phyloP scores from a whole-genome alignment of 805 yeast species.

The Wickerhamomyces alni region DNA sequence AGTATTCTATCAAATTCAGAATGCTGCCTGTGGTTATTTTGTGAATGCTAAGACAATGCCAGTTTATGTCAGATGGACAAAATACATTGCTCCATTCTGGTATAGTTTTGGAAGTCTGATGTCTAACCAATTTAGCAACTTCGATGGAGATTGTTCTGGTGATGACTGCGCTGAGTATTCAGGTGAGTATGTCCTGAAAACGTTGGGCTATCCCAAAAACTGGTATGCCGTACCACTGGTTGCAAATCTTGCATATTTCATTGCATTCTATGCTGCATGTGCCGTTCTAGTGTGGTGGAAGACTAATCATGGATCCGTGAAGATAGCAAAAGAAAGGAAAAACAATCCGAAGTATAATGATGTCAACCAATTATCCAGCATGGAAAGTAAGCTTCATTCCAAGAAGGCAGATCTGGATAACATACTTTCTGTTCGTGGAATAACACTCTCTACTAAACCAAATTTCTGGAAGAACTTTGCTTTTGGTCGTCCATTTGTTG shows the following conservation, averaged over 20 bases:
- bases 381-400: no score
- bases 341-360: neutral
- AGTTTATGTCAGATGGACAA: slow-evolving; percentile 78
- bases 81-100: slow-evolving; percentile 68
- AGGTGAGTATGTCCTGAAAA: slow-evolving; percentile 47
- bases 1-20: slow-evolving; percentile 39
- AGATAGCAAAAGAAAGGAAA: slow-evolving; percentile 15
- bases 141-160: slow-evolving; percentile 46
- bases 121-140: slow-evolving; percentile 58
- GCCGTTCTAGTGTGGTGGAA: slow-evolving; percentile 37
- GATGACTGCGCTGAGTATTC: slow-evolving; percentile 42
- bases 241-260: slow-evolving; percentile 49
- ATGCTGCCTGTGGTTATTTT: slow-evolving; percentile 77
- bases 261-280: slow-evolving; percentile 49
- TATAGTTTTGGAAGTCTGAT: slow-evolving; percentile 64
- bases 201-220: slow-evolving; percentile 53
- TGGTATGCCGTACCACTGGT: slow-evolving; percentile 68
- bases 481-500: slow-evolving; percentile 3
- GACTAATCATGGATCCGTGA: slow-evolving; percentile 26
- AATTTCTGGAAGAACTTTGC: slow-evolving; percentile 3
- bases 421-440: slow-evolving; percentile 7
- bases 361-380: neutral
- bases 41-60: slow-evolving; percentile 69
- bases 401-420: no score
- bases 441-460: slow-evolving; percentile 10